Percentiles rank a stretch among this genome's conserved stretches.
These are phyloP conservation scores for Ophiostoma perfectum DNA, from an alignment of 2,329 filamentous ascomycete species.

Conservation along the genomic window DNA sequence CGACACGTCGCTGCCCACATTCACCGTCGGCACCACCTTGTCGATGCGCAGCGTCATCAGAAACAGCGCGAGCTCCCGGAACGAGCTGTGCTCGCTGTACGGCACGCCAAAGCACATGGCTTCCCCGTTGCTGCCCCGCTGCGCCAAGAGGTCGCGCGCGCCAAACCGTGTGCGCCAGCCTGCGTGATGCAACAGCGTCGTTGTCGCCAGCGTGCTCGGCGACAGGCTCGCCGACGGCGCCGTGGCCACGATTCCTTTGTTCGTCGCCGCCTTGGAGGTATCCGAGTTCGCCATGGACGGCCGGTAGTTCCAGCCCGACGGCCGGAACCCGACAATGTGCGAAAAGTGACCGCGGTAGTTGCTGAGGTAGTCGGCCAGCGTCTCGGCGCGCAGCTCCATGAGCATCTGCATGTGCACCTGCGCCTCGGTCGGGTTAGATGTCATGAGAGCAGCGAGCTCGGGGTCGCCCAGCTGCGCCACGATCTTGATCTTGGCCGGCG, in stretches of 20 bases:
- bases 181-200: constrained; percentile 50
- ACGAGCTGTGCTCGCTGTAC: constrained; percentile 93
- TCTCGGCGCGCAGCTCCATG: constrained; percentile 88
- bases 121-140: constrained; percentile 75
- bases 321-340: constrained; percentile 82
- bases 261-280: neutral
- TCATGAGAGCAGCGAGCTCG: constrained; percentile 72
- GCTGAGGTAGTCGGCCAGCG: constrained; percentile 81
- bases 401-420: constrained; percentile 98
- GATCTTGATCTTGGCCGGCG: constrained; percentile 75
- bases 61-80: constrained; percentile 90
- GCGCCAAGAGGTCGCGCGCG: constrained; percentile 66
- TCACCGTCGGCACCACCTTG: constrained; percentile 88
- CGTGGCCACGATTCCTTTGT: neutral
- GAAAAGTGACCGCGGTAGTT: constrained; percentile 75
- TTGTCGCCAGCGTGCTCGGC: constrained; percentile 46
- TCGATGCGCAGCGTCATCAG: constrained; percentile 82
- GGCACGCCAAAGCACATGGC: constrained; percentile 89
- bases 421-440: constrained; percentile 71
- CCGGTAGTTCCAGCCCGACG: constrained; percentile 90
- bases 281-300: constrained; percentile 37
- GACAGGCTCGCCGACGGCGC: constrained; percentile 42
- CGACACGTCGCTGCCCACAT: constrained; percentile 58
- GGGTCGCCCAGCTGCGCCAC: constrained; percentile 79
- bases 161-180: constrained; percentile 73